Conservation (phyloP, 192 early-diverging fungal genomes). For the Geranomyces michiganensis region DNA sequence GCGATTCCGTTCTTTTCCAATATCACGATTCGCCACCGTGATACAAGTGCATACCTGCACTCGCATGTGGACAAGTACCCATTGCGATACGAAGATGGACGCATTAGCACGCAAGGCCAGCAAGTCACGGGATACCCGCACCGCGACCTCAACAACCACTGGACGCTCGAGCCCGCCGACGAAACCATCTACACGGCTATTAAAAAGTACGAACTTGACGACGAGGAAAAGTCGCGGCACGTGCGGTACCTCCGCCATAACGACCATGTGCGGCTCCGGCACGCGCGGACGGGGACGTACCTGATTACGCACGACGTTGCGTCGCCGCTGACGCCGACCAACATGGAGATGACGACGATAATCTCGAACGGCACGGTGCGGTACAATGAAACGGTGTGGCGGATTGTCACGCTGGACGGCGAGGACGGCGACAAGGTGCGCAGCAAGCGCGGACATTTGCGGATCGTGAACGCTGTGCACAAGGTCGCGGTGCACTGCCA, state of each 20-base stretch:
- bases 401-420: constrained; percentile 43
- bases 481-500: constrained; percentile 81
- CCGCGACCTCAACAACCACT: constrained; percentile 86
- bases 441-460: constrained; percentile 51
- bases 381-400: constrained; percentile 63
- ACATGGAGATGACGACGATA: constrained; percentile 81
- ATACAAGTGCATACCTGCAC: constrained; percentile 76
- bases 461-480: constrained; percentile 76
- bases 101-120: constrained; percentile 86
- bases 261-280: constrained; percentile 67
- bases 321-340: constrained; percentile 70
- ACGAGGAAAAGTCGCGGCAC: constrained; percentile 35
- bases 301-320: constrained; percentile 82
- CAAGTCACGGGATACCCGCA: constrained; percentile 80
- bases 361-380: constrained; percentile 43
- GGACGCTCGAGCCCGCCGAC: constrained; percentile 65
- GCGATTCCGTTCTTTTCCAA: constrained; percentile 81
- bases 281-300: constrained; percentile 56
- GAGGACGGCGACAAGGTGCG: constrained; percentile 36
- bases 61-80: constrained; percentile 82
- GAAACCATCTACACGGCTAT: constrained; percentile 18
- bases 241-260: constrained; percentile 58
- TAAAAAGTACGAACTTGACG: constrained; percentile 23
- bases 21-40: constrained; percentile 78
- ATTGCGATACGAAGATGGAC: constrained; percentile 86